Evolutionary conservation across 371 early-diverging fungal species (phyloP).

Genomic region (Apophysomyces sp.): DNA sequence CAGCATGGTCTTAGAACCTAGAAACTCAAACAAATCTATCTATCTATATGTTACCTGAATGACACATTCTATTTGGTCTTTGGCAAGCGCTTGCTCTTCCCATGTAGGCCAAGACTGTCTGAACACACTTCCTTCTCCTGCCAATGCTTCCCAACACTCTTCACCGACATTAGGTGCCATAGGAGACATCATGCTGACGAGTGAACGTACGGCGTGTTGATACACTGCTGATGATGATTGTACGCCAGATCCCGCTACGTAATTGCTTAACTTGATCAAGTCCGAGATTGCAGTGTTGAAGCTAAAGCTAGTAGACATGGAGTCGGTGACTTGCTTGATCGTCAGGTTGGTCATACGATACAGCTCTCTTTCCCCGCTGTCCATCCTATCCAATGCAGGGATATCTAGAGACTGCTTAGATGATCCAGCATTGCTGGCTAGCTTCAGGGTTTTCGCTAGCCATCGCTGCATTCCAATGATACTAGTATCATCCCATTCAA

Average conservation of each 20-base stretch:
- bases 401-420: background rate
- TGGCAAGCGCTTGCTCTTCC: slow-evolving; percentile 52
- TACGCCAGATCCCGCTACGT: slow-evolving; percentile 32
- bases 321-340: slow-evolving; percentile 62
- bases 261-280: slow-evolving; percentile 82
- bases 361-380: slow-evolving; percentile 57
- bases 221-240: slow-evolving; percentile 45
- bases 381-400: slow-evolving; percentile 38
- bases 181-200: slow-evolving; percentile 77
- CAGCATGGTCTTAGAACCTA: background rate
- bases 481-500: slow-evolving; percentile 90
- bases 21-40: slow-evolving; percentile 2
- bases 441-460: slow-evolving; percentile 57
- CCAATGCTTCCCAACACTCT: slow-evolving; percentile 66
- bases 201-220: slow-evolving; percentile 51
- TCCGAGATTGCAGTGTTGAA: slow-evolving; percentile 83
- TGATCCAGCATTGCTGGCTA: slow-evolving; percentile 14
- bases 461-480: slow-evolving; percentile 93
- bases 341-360: slow-evolving; percentile 42
- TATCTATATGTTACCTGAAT: slow-evolving; percentile 48
- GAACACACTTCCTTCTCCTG: slow-evolving; percentile 44
- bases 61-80: slow-evolving; percentile 51
- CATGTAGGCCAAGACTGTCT: slow-evolving; percentile 64
- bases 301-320: slow-evolving; percentile 57
- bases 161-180: slow-evolving; percentile 75